A percentile compares a stretch with the other conserved stretches of the same genome.
Evolutionary conservation across 148 eudicot genomes (phyloP).

Genomic region (Pouteria glomerata): DNA sequence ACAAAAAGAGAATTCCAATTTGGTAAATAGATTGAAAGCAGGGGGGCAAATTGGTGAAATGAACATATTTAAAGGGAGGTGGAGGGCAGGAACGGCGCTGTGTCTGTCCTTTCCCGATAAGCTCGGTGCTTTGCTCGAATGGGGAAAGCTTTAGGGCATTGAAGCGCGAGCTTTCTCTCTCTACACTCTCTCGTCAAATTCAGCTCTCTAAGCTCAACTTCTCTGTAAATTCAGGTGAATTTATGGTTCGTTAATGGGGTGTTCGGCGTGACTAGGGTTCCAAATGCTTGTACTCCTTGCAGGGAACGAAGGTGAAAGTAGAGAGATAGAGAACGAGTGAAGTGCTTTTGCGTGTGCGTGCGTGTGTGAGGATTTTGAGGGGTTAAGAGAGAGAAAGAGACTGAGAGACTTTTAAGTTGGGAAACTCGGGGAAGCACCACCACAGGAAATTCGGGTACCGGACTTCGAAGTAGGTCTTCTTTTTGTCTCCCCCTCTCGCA

Average conservation of each 20-base stretch:
- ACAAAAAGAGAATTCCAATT: background rate
- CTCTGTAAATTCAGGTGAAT: no score
- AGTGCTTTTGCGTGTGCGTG: background rate
- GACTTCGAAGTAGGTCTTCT: no score
- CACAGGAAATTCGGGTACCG: background rate
- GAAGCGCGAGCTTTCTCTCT: conserved; percentile 12
- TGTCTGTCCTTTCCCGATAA: conserved; percentile 42
- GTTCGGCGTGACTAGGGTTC: background rate
- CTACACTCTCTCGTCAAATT: background rate
- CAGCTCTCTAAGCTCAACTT: background rate
- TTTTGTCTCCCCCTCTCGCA: background rate
- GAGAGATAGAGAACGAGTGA: background rate
- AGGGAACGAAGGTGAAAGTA: background rate
- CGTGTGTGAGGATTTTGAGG: background rate
- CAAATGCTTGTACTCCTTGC: no score
- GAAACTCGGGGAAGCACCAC: background rate
- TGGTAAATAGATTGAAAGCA: background rate
- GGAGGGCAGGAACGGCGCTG: conserved; percentile 35
- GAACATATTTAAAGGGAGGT: background rate
- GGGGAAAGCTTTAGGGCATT: conserved; percentile 28
- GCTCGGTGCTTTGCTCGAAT: conserved; percentile 34
- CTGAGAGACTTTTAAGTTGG: background rate
- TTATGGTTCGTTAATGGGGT: background rate
- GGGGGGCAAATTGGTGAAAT: background rate
- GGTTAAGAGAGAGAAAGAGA: background rate